phyloP scores from a whole-genome alignment of 2,329 filamentous ascomycete genomes.

The Trichoderma sp. region DNA sequence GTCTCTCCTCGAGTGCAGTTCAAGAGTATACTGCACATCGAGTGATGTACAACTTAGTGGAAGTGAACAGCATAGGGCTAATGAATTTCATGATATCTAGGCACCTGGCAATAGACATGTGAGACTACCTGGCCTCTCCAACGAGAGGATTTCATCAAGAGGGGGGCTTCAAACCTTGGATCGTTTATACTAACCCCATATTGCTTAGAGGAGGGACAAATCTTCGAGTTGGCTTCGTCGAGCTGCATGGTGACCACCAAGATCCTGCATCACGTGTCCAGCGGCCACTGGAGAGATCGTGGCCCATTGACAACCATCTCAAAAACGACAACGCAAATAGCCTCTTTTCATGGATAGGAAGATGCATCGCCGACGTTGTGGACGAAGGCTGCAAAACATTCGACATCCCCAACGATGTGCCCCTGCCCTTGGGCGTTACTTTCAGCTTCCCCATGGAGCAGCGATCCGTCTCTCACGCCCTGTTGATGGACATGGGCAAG shows the following conservation, averaged over 20 bases:
- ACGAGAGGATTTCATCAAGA: not conserved
- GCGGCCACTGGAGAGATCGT: constrained; percentile 65
- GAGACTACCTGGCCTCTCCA: constrained; percentile 33
- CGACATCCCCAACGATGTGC: constrained; percentile 41
- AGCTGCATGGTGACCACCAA: constrained; percentile 48
- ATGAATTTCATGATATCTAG: constrained; percentile 34
- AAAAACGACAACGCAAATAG: constrained; percentile 73
- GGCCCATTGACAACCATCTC: constrained; percentile 71
- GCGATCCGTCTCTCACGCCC: constrained; percentile 59
- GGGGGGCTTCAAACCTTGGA: not conserved
- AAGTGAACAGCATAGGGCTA: not conserved
- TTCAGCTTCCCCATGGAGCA: constrained; percentile 72
- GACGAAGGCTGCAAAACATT: constrained; percentile 50
- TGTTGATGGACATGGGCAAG: constrained; percentile 67
- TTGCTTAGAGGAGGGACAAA: constrained; percentile 62
- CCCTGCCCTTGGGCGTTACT: constrained; percentile 64
- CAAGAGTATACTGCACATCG: not conserved
- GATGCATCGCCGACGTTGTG: constrained; percentile 72
- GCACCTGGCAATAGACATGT: constrained; percentile 66
- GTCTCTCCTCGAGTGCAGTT: not conserved
- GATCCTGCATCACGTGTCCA: constrained; percentile 44
- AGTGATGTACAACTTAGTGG: not conserved
- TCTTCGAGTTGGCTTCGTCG: constrained; percentile 65
- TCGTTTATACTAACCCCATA: constrained; percentile 14
- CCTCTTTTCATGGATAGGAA: constrained; percentile 78